phyloP scores from a whole-genome alignment of 495 filamentous ascomycete genomes.

The Cercophora newfieldiana region DNA sequence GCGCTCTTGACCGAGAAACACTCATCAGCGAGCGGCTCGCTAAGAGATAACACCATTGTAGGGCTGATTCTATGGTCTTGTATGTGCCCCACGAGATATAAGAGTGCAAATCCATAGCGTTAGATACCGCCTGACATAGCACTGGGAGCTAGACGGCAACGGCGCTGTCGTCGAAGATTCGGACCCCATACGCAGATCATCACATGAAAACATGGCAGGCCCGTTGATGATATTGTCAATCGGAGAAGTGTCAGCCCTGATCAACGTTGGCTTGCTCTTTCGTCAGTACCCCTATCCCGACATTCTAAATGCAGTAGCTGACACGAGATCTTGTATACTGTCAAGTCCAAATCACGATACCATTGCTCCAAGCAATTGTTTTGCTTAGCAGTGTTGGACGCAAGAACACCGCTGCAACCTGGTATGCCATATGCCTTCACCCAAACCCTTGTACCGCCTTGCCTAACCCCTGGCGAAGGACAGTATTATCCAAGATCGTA shows the following conservation, averaged over 20 bases:
- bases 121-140: too few species aligned
- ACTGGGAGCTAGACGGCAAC: too few species aligned
- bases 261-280: conserved; percentile 1
- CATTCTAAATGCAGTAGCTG: neutral
- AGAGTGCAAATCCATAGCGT: too few species aligned
- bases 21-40: too few species aligned
- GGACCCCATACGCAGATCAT: too few species aligned
- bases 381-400: neutral
- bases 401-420: neutral
- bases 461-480: neutral
- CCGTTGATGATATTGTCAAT: neutral
- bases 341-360: neutral
- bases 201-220: neutral
- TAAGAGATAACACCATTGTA: too few species aligned
- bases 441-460: neutral
- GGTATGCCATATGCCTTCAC: neutral
- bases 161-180: too few species aligned
- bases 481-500: neutral
- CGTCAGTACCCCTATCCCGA: neutral
- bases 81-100: too few species aligned
- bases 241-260: neutral
- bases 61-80: too few species aligned
- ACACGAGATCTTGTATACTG: neutral
- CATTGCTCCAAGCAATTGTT: neutral
- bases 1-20: too few species aligned